Conservation (phyloP, 2,329 filamentous ascomycete species). For the Aspergillus quadricinctus region DNA sequence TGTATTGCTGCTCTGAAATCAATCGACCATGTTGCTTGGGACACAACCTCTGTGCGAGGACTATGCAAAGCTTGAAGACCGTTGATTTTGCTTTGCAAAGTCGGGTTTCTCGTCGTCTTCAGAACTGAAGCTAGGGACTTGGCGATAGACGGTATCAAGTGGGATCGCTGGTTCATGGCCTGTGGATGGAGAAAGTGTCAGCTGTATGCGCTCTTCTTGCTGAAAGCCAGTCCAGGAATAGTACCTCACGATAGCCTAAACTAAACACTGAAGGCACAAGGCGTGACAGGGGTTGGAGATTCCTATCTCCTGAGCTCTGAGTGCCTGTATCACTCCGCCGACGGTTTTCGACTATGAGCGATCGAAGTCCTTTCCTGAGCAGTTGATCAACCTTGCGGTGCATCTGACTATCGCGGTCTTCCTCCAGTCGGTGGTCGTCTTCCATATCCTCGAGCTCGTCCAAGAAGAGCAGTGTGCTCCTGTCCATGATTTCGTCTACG, state of each 20-base stretch:
- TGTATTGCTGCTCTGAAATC: conserved; percentile 20
- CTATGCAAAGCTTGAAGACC: conserved; percentile 3
- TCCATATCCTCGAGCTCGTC: background rate
- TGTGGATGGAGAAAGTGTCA: conserved; percentile 9
- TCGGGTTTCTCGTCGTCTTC: conserved; percentile 13
- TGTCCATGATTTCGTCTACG: background rate
- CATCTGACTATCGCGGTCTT: background rate
- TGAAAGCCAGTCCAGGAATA: conserved; percentile 2
- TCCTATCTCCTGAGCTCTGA: conserved; percentile 3
- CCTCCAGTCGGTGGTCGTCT: too few relatives aligned
- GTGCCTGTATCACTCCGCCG: background rate
- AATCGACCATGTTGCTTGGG: background rate
- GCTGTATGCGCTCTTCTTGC: background rate
- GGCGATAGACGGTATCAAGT: conserved; percentile 30
- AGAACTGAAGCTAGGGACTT: conserved; percentile 33
- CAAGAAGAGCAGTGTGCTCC: background rate
- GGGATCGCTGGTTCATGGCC: conserved; percentile 33
- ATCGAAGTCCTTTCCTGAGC: conserved; percentile 23
- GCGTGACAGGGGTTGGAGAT: conserved; percentile 16
- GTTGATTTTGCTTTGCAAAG: conserved; percentile 11
- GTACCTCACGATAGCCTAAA: conserved; percentile 27
- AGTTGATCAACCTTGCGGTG: conserved; percentile 13
- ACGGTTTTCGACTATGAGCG: conserved; percentile 11
- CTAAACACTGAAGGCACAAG: conserved; percentile 29
- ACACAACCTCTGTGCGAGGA: background rate